Percentiles rank a stretch among this genome's conserved stretches.
These are phyloP conservation scores for Triangularia verruculosa DNA, from an alignment of 2,329 filamentous ascomycete genomes.

Conservation along the genomic window DNA sequence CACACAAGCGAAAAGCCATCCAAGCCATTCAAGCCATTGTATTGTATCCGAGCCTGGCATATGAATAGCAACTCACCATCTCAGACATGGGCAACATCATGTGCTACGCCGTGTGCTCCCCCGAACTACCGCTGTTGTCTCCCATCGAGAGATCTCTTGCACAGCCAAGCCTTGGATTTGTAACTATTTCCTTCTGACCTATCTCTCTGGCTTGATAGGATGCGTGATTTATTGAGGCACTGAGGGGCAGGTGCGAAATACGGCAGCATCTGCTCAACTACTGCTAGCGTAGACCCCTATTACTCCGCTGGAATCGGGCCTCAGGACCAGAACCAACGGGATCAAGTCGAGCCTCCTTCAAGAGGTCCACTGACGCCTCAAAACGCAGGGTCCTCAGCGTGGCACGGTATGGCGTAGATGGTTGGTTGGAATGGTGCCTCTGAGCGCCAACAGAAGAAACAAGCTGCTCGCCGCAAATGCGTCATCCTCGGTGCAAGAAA, in stretches of 20 bases:
- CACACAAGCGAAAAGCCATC: background rate
- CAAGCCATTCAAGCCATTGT: background rate
- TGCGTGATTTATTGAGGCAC: background rate
- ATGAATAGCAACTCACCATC: constrained; percentile 10
- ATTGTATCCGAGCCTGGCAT: constrained; percentile 2
- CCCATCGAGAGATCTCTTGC: background rate
- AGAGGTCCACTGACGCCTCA: background rate
- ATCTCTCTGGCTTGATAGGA: background rate
- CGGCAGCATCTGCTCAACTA: background rate
- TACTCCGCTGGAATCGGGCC: background rate
- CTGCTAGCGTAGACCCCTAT: background rate
- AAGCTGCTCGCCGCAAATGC: constrained; percentile 3
- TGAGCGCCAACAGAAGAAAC: background rate
- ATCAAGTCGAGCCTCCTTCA: background rate
- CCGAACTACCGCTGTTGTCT: background rate
- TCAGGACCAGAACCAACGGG: background rate
- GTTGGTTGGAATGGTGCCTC: constrained; percentile 11
- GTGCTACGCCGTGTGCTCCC: background rate
- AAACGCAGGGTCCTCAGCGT: constrained; percentile 10
- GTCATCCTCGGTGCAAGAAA: constrained; percentile 2
- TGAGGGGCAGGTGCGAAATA: background rate
- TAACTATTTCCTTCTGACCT: background rate
- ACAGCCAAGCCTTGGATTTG: background rate
- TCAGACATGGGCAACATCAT: background rate
- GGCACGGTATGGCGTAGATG: constrained; percentile 14